Percentiles rank a stretch among this genome's conserved stretches.
Evolutionary conservation across 768 basidiomycete genomes (phyloP).

Genomic region (Boletales sp.): DNA sequence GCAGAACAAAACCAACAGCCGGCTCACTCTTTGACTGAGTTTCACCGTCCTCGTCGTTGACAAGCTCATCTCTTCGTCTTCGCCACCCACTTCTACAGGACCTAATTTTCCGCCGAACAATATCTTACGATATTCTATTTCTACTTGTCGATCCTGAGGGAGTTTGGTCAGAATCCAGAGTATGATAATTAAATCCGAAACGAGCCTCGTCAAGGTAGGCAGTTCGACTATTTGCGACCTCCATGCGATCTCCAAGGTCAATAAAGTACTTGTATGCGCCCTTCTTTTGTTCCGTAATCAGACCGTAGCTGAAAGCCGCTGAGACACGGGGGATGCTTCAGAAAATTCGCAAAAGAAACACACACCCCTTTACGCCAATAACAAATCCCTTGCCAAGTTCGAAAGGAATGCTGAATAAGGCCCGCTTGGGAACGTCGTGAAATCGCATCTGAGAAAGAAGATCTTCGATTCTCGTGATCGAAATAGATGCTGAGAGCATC

Average conservation of each 20-base stretch:
- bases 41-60: constrained; percentile 46
- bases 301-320: constrained; percentile 61
- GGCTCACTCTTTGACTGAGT: too few species aligned
- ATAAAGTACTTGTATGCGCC: constrained; percentile 80
- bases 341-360: constrained; percentile 4
- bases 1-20: too few species aligned
- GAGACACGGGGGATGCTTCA: not conserved
- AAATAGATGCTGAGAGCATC: constrained; percentile 64
- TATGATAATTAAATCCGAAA: not conserved
- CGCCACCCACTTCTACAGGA: constrained; percentile 26
- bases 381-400: constrained; percentile 68
- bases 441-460: constrained; percentile 77
- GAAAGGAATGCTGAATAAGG: constrained; percentile 79
- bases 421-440: constrained; percentile 79
- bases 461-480: constrained; percentile 74
- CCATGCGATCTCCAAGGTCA: constrained; percentile 73
- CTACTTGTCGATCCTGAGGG: constrained; percentile 23
- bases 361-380: constrained; percentile 81
- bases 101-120: constrained; percentile 35
- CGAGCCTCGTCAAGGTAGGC: constrained; percentile 69
- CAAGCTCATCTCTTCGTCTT: constrained; percentile 36
- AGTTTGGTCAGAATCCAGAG: too few species aligned
- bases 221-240: constrained; percentile 68
- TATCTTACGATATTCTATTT: constrained; percentile 24
- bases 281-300: constrained; percentile 87